phyloP scores from a whole-genome alignment of 1,139 yeast genomes.

The Petasospora fabianii region DNA sequence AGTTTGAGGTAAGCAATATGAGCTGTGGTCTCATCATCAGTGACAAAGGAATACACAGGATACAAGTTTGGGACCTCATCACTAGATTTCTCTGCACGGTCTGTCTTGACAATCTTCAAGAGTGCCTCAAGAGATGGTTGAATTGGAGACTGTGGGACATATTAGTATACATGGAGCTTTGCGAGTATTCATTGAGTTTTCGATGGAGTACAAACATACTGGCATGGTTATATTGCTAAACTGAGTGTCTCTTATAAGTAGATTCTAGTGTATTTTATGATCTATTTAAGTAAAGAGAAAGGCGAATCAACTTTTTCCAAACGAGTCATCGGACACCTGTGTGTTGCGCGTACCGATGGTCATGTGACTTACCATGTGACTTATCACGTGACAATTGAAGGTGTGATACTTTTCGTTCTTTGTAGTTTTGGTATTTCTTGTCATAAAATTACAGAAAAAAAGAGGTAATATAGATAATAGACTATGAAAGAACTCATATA shows the following conservation, averaged over 20 bases:
- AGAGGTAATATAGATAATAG: too few species aligned
- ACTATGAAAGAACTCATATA: too few species aligned
- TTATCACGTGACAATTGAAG: too few species aligned
- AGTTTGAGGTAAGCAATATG: slow-evolving; percentile 86
- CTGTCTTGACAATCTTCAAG: slow-evolving; percentile 39
- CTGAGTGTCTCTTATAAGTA: not conserved
- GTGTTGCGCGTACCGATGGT: not conserved
- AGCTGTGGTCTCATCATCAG: slow-evolving; percentile 79
- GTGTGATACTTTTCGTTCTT: too few species aligned
- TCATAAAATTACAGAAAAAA: too few species aligned
- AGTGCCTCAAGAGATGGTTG: slow-evolving; percentile 64
- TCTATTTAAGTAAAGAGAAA: too few species aligned
- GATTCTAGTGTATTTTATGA: not conserved
- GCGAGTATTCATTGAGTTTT: not conserved
- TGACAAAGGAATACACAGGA: slow-evolving; percentile 74
- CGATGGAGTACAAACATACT: not conserved
- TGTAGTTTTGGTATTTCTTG: too few species aligned
- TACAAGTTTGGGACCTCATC: slow-evolving; percentile 51
- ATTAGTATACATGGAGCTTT: not conserved
- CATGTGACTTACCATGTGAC: too few species aligned
- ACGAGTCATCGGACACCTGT: not conserved
- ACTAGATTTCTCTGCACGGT: slow-evolving; percentile 29
- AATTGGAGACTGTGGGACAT: slow-evolving; percentile 29
- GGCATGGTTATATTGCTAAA: not conserved
- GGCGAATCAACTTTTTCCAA: not conserved